These are phyloP conservation scores for Mariannaea sp. DNA, from an alignment of 2,329 filamentous ascomycete species.

Conservation along the genomic window DNA sequence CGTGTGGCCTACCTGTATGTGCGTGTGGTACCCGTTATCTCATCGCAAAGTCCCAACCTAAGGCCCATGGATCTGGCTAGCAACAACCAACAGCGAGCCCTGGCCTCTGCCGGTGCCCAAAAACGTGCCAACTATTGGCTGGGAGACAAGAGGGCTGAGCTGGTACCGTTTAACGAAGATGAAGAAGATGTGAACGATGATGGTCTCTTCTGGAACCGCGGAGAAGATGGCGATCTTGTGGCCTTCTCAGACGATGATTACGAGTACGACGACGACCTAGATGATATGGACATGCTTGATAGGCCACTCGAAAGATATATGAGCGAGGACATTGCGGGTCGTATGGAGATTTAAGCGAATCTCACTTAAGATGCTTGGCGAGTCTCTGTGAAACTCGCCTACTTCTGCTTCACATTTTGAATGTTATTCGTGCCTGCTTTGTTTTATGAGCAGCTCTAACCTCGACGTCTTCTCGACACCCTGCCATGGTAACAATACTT, in stretches of 20 bases:
- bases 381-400: neutral
- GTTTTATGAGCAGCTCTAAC: constrained; percentile 24
- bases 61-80: constrained; percentile 41
- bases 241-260: constrained; percentile 58
- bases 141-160: constrained; percentile 64
- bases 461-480: constrained; percentile 24
- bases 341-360: constrained; percentile 62
- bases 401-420: constrained; percentile 9
- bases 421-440: constrained; percentile 13
- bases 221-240: constrained; percentile 62
- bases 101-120: constrained; percentile 45
- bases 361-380: neutral
- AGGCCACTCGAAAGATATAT: constrained; percentile 57
- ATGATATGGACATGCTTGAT: constrained; percentile 47
- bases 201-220: constrained; percentile 61
- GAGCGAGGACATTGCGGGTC: constrained; percentile 66
- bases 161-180: constrained; percentile 50
- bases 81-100: constrained; percentile 34
- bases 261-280: constrained; percentile 51
- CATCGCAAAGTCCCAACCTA: constrained; percentile 60
- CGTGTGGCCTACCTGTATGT: constrained; percentile 93
- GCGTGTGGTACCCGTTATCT: constrained; percentile 81
- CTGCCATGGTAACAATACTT: neutral
- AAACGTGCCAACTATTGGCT: constrained; percentile 92
- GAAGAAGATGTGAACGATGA: constrained; percentile 58